Evolutionary conservation across 2,329 filamentous ascomycete genomes (phyloP), one percentile per base, ranked within the genome.

Genomic region (Monosporascus cannonballus): DNA sequence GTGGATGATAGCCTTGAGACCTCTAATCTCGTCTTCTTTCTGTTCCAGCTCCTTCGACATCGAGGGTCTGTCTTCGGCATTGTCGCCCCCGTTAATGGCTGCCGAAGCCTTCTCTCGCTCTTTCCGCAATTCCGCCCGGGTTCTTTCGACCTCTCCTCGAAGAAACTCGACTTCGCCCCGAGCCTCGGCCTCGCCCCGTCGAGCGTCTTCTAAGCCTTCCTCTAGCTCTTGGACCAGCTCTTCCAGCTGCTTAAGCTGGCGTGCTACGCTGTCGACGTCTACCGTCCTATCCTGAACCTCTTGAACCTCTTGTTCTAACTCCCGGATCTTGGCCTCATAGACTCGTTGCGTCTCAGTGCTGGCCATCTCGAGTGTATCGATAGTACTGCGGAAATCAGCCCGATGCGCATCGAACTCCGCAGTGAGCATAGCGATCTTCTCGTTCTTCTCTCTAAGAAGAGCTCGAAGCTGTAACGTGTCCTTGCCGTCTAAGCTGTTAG

Each of bases 1-100:
- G 71, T 97, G 93, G 55, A 99, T 97, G 66, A 99, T 97, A 44
- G 94, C 93, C 71, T 97, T 99, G 59, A 99, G 80, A 47, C 94
- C 94, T 56, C 93, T 83, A 64, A 99, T 97, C 74, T 99, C 94
- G 63, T 99, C 94, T 64, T 99, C 93, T 67, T 95, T 94, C 66
- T 96, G 89, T 67, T 95, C 91, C 30, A 97, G 72, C 58, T 96
- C 91, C 69, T 90, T 90, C 44, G 81, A 79, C 47, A 76, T 69
- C 24, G 76, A 73, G 9, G 74, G 69, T 2, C 77, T 75, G 11
- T 77, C 75, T 25, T 65, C 60, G 34, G 61, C 63, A 42, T 64
- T 64, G 5, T 61, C 57, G 18, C 71, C 74, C 27, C 79, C 79
- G 60, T 81, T 83, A 52, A 83, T 66, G 3, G 77, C 77, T 14